Conservation (phyloP, 345 rosid genomes). For the Noccaea bulbosa region DNA sequence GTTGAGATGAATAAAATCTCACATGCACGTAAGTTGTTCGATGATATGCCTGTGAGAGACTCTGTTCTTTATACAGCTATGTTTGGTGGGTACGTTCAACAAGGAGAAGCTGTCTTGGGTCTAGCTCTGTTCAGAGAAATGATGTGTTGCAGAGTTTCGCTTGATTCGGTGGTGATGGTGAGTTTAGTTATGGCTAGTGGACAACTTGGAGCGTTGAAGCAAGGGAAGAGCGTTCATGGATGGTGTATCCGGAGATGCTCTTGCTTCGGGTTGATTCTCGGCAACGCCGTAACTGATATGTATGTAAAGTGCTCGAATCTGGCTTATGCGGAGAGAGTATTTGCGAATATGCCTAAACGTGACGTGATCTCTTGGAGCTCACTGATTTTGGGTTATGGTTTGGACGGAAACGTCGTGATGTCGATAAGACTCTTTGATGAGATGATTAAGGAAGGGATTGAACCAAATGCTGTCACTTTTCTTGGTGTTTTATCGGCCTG, state of each 20-base stretch:
- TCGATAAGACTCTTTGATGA: slow-evolving; percentile 51
- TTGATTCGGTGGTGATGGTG: slow-evolving; percentile 71
- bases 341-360: slow-evolving; percentile 47
- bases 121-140: slow-evolving; percentile 53
- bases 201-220: slow-evolving; percentile 56
- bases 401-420: slow-evolving; percentile 48
- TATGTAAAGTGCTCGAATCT: slow-evolving; percentile 57
- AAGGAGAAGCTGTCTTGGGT: slow-evolving; percentile 54
- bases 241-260: slow-evolving; percentile 60
- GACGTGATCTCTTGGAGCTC: slow-evolving; percentile 78
- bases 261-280: slow-evolving; percentile 55
- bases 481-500: slow-evolving; percentile 70
- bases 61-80: slow-evolving; percentile 63
- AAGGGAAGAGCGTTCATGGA: slow-evolving; percentile 66
- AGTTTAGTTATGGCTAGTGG: slow-evolving; percentile 61
- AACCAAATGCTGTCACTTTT: slow-evolving; percentile 65
- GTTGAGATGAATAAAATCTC: slow-evolving; percentile 41
- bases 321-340: slow-evolving; percentile 45
- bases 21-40: slow-evolving; percentile 56
- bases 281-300: slow-evolving; percentile 60
- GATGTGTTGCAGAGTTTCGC: slow-evolving; percentile 41
- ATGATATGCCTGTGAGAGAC: slow-evolving; percentile 57
- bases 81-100: slow-evolving; percentile 70
- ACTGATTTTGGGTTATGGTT: slow-evolving; percentile 62
- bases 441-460: slow-evolving; percentile 45